Evolutionary conservation across 768 basidiomycete species (phyloP), one percentile per base, ranked within the genome.

Genomic region (Mycena epipterygia): DNA sequence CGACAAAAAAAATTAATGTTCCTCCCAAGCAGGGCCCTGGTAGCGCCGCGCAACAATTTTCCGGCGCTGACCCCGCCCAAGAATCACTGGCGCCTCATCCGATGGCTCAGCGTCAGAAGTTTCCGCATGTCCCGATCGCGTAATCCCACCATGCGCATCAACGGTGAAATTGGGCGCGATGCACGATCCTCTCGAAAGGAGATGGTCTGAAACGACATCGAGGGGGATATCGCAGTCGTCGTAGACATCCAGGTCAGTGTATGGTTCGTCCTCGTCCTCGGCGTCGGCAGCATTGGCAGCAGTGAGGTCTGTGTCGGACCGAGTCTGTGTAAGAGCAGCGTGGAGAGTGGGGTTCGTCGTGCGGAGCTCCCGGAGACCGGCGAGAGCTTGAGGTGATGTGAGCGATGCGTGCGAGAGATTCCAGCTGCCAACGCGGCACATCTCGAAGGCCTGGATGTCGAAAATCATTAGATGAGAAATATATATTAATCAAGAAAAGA

Each of bases 221-320:
- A 64, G 55, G 17, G 65, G 70, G 13, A 66, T 37, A n/a, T 71
- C 70, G 21, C 60, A 67, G 53, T 71, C 70, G 44, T 67, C 70
- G 14, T 63, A 56, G 3, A 63, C 53, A 14, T 49, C 61, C 2
- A 14, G 3, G 30, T 60, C 41, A 13, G 25, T 17, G 42, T 35
- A 55, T 5, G 66, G 33, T 6, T 44, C 35, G 11, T 44, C 61
- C 0, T 39, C 55, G 25, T 17, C 48, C 0, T 33, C 29, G 23
- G 42, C n/a, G 35, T 37, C 7, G 21, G 5, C 30, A 21, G 16
- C 53, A 16, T 12, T 17, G 16, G 39, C 21, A n/a, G 12, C n/a
- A 8, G 13, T 29, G 14, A 21, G 23, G 17, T 46, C 25, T 33
- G 48, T 51, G 21, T 44, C 42, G 21, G n/a, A n/a, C n/a, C n/a